Evolutionary conservation across 805 yeast genomes (phyloP).

Genomic region (Yamadazyma nakazawae): DNA sequence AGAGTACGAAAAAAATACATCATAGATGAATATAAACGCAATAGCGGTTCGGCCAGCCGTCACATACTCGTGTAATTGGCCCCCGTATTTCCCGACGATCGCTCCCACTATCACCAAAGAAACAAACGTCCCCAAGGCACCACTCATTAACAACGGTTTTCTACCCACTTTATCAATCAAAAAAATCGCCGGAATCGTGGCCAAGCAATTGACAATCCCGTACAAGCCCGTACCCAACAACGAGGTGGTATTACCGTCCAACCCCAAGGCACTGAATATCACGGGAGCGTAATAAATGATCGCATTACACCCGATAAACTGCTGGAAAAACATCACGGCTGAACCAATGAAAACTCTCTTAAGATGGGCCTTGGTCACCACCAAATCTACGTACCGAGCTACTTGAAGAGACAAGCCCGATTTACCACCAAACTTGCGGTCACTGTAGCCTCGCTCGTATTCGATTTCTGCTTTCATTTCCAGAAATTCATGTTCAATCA

Average conservation of each 20-base stretch:
- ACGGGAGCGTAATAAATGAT: constrained; percentile 35
- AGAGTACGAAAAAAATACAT: constrained; percentile 30
- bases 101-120: constrained; percentile 28
- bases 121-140: constrained; percentile 30
- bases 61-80: constrained; percentile 11
- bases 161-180: constrained; percentile 35
- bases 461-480: constrained; percentile 18
- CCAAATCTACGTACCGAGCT: constrained; percentile 12
- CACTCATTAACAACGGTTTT: constrained; percentile 30
- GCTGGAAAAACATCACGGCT: constrained; percentile 29
- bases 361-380: constrained; percentile 16
- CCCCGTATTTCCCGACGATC: constrained; percentile 16
- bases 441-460: constrained; percentile 11
- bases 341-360: constrained; percentile 34
- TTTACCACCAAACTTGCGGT: constrained; percentile 12
- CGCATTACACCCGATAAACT: constrained; percentile 33
- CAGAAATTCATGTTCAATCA: constrained; percentile 14
- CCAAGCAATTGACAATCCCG: constrained; percentile 31
- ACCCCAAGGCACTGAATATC: constrained; percentile 27
- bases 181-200: constrained; percentile 33
- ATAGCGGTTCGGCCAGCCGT: constrained; percentile 32
- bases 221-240: constrained; percentile 29
- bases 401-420: constrained; percentile 9
- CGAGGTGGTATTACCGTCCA: constrained; percentile 21
- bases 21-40: constrained; percentile 30